phyloP scores from a whole-genome alignment of 352 stramenopile species.

The Globisporangium apiculatum region DNA sequence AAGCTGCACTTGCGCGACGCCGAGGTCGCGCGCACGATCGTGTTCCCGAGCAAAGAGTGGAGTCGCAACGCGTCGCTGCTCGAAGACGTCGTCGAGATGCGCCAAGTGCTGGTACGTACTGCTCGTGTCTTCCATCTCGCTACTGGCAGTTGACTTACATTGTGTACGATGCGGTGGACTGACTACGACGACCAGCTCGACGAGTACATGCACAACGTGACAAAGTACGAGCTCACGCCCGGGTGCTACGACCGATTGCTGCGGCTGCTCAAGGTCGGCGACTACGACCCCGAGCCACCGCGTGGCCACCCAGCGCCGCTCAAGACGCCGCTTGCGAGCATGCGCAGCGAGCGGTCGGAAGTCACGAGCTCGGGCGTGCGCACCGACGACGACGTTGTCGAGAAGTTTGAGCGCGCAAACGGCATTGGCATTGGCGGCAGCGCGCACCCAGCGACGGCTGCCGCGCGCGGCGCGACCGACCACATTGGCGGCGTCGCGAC shows the following conservation, averaged over 20 bases:
- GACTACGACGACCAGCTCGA: slow-evolving; percentile 30
- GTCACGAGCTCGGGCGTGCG: background rate
- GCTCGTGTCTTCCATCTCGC: background rate
- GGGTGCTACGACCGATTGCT: slow-evolving; percentile 37
- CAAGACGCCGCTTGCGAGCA: slow-evolving; percentile 1
- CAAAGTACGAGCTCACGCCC: slow-evolving; percentile 28
- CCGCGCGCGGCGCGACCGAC: background rate
- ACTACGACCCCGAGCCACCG: slow-evolving; percentile 30
- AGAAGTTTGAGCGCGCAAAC: background rate
- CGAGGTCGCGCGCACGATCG: slow-evolving; percentile 9
- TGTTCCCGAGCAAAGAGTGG: slow-evolving; percentile 51
- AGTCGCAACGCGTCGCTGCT: slow-evolving; percentile 42
- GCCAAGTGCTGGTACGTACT: slow-evolving; percentile 55
- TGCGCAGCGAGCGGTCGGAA: slow-evolving; percentile 1
- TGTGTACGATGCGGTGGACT: too few species aligned
- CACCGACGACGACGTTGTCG: slow-evolving; percentile 12
- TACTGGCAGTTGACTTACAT: background rate
- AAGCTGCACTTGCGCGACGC: slow-evolving; percentile 29
- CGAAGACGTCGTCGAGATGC: slow-evolving; percentile 50
- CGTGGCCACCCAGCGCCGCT: slow-evolving; percentile 5
- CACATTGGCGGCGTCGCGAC: slow-evolving; percentile 13
- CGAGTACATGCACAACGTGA: slow-evolving; percentile 64
- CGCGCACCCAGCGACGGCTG: background rate
- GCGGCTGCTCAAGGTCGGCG: slow-evolving; percentile 50
- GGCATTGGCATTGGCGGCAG: background rate